Evolutionary conservation across 306 rosid species (phyloP), one percentile per base, ranked within the genome.

Genomic region (Vicia sativa): DNA sequence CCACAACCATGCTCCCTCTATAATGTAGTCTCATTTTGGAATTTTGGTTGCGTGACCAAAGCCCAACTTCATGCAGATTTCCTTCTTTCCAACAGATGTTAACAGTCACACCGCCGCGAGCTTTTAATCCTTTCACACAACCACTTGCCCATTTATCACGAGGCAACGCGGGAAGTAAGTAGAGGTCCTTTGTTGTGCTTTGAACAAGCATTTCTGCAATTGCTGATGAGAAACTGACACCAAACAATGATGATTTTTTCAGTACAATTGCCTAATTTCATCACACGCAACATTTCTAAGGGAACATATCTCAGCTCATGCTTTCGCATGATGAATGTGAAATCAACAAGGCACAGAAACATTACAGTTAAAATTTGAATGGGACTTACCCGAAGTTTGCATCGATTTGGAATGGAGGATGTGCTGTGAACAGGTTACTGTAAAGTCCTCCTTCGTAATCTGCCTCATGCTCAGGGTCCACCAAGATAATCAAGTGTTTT

Each of bases 321-420:
- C 35, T 68, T 74, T 46, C 9, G 65, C 35, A 65, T 35, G 71
- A 65, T 35, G 44, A 64, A 70, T 43, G 65, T 71, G 52, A 67
- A 37, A 65, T 41, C 34, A 57, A 28, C 44, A 67, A 11, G 28
- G 66, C 15, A 59, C 11, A 50, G 35, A 37, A 59, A 61, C 18
- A 15, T 50, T 56, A 56, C 9, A 15, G 71, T 50, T 66, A 71
- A 68, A 57, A 41, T 68, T 64, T 66, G 10, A 42, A 66, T 64
- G 69, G 9, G 54, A 62, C 88, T 78, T 83, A 88, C 98, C 95
- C 98, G 44, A 88, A 93, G 87, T 90, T 93, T 29, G 96, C 97
- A 72, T 93, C 98, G 67, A 93, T 93, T 78, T 93, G 98, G 83
- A 93, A 93, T 45, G 96, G 98, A 35, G 96, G 96, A 65, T 93